phyloP scores from a whole-genome alignment of 176 grass and related monocot genomes.

The Rhynchospora tenuis region DNA sequence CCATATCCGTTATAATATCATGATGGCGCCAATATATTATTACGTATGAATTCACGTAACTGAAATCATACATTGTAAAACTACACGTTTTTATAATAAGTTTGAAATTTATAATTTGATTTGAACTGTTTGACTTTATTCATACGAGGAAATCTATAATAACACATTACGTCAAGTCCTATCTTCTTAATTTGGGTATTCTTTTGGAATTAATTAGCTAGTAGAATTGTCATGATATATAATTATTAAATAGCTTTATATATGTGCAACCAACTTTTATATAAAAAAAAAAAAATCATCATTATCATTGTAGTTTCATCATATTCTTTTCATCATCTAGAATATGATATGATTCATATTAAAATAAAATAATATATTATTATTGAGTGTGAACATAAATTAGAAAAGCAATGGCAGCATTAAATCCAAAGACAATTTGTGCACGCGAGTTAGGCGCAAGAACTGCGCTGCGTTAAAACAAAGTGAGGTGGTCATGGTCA shows the following conservation, averaged over 20 bases:
- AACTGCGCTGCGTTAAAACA: neutral
- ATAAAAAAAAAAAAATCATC: no score
- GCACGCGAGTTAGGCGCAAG: constrained; percentile 13
- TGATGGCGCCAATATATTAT: neutral
- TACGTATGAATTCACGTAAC: neutral
- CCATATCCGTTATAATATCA: neutral
- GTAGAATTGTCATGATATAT: neutral
- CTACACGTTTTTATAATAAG: neutral
- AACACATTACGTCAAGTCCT: no score
- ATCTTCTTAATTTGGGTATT: no score
- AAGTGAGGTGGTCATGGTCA: neutral
- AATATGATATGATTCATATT: neutral
- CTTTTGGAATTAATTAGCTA: neutral
- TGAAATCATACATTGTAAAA: neutral
- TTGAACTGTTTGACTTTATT: neutral
- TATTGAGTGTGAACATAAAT: constrained; percentile 1
- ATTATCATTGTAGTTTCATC: no score
- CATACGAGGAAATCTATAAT: neutral
- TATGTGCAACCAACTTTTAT: no score
- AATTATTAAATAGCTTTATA: neutral
- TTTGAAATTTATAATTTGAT: neutral
- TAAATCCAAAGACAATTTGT: neutral
- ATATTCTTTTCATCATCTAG: neutral
- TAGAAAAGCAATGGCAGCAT: neutral
- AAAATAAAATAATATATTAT: neutral